Percentiles rank a stretch among this genome's conserved stretches.
Conservation (phyloP, 1,139 yeast genomes). For the Debaryomyces sp. region DNA sequence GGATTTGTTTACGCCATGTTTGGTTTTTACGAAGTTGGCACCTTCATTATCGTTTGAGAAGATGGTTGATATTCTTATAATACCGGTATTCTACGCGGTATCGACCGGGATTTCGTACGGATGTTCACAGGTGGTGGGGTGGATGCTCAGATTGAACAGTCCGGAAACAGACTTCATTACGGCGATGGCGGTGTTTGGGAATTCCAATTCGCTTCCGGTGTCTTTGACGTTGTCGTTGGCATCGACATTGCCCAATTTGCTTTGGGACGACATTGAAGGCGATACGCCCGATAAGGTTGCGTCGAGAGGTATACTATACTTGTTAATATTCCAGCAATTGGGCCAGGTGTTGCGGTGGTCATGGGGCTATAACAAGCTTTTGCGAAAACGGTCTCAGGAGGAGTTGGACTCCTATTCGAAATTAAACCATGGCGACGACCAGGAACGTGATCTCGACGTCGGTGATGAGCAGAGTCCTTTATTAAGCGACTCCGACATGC, state of each 20-base stretch:
- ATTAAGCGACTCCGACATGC: constrained; percentile 9
- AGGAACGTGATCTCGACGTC: background rate
- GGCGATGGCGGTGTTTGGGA: constrained; percentile 89
- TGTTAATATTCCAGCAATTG: constrained; percentile 79
- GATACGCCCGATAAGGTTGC: constrained; percentile 75
- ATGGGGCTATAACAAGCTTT: constrained; percentile 83
- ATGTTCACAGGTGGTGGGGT: constrained; percentile 55
- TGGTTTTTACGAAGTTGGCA: constrained; percentile 79
- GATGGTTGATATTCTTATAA: constrained; percentile 67
- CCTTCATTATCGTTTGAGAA: constrained; percentile 69
- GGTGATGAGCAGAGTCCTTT: constrained; percentile 14
- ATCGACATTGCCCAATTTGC: constrained; percentile 68
- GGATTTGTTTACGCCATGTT: constrained; percentile 81
- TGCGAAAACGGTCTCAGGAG: constrained; percentile 51
- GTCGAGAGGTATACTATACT: constrained; percentile 75
- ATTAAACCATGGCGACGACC: constrained; percentile 5
- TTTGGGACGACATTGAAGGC: constrained; percentile 71
- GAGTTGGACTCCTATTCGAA: constrained; percentile 39
- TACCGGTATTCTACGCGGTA: constrained; percentile 71
- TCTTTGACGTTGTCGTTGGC: constrained; percentile 72
- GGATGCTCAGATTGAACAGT: constrained; percentile 51
- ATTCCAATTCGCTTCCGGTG: constrained; percentile 80
- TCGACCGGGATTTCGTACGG: constrained; percentile 63
- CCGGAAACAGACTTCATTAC: constrained; percentile 80
- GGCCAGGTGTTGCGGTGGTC: constrained; percentile 88